Evolutionary conservation across 306 rosid species (phyloP).

Genomic region (Spatholobus suberectus): DNA sequence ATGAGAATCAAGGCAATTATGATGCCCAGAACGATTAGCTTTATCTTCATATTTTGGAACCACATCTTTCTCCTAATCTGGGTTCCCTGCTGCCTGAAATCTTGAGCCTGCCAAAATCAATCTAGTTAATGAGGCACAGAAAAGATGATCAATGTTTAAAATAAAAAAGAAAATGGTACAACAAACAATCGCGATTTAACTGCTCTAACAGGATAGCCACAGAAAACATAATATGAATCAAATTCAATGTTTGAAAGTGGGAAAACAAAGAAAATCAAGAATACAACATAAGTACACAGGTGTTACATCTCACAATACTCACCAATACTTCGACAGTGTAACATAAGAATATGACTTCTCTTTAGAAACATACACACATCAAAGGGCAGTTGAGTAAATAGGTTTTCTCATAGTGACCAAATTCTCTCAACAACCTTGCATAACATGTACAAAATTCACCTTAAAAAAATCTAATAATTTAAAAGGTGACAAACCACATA

Average conservation of each 20-base stretch:
- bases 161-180: background rate
- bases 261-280: background rate
- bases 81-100: slow-evolving; percentile 93
- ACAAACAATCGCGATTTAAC: background rate
- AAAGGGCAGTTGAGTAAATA: background rate
- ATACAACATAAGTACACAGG: background rate
- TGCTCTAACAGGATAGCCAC: background rate
- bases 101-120: slow-evolving; percentile 75
- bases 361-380: background rate
- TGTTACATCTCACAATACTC: background rate
- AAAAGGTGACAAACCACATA: background rate
- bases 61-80: slow-evolving; percentile 95
- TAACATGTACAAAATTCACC: background rate
- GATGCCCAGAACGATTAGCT: slow-evolving; percentile 82
- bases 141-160: background rate
- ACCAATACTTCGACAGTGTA: background rate
- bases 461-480: background rate
- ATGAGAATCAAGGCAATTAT: slow-evolving; percentile 75
- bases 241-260: background rate
- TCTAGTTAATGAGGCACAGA: slow-evolving; percentile 1
- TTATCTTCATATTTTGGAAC: slow-evolving; percentile 91
- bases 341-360: background rate
- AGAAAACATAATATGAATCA: slow-evolving; percentile 3
- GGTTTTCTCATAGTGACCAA: slow-evolving; percentile 8
- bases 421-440: background rate